phyloP scores from a whole-genome alignment of 768 basidiomycete species.

The Suillus variegatus region DNA sequence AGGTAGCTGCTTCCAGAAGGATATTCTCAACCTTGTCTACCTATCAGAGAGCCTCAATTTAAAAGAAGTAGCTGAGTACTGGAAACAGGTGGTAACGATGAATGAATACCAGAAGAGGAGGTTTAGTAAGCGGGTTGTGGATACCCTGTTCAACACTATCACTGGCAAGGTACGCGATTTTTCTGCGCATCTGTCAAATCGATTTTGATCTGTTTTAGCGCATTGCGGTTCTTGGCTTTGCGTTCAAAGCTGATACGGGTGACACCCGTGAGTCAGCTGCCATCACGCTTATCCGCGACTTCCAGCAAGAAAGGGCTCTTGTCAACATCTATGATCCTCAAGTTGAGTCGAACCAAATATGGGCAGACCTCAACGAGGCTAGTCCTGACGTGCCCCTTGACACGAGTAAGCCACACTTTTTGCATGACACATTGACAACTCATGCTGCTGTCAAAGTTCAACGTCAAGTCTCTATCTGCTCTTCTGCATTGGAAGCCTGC shows the following conservation, averaged over 20 bases:
- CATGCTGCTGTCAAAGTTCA: constrained; percentile 55
- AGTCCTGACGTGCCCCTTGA: constrained; percentile 64
- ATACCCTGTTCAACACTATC: constrained; percentile 98
- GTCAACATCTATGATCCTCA: constrained; percentile 93
- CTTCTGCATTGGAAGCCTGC: constrained; percentile 85
- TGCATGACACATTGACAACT: constrained; percentile 1
- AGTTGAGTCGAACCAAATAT: constrained; percentile 85
- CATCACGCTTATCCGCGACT: constrained; percentile 92
- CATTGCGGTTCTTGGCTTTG: constrained; percentile 96
- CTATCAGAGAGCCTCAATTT: constrained; percentile 92
- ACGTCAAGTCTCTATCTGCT: constrained; percentile 80
- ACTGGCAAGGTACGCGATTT: constrained; percentile 76
- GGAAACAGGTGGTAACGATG: constrained; percentile 96
- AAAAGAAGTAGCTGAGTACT: constrained; percentile 96
- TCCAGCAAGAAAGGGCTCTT: constrained; percentile 84
- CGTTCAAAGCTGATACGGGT: constrained; percentile 99
- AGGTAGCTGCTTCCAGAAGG: constrained; percentile 99
- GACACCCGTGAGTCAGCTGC: constrained; percentile 98
- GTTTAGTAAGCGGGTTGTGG: constrained; percentile 95
- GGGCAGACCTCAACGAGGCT: constrained; percentile 73
- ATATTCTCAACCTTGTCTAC: constrained; percentile 98
- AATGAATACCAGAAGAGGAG: constrained; percentile 98
- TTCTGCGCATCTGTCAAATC: not conserved
- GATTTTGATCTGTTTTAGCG: constrained; percentile 45
- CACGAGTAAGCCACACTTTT: constrained; percentile 51